Percentiles rank a stretch among this genome's conserved stretches.
Conservation (phyloP, 192 early-diverging fungal genomes). For the Coemansia guatemalensis region DNA sequence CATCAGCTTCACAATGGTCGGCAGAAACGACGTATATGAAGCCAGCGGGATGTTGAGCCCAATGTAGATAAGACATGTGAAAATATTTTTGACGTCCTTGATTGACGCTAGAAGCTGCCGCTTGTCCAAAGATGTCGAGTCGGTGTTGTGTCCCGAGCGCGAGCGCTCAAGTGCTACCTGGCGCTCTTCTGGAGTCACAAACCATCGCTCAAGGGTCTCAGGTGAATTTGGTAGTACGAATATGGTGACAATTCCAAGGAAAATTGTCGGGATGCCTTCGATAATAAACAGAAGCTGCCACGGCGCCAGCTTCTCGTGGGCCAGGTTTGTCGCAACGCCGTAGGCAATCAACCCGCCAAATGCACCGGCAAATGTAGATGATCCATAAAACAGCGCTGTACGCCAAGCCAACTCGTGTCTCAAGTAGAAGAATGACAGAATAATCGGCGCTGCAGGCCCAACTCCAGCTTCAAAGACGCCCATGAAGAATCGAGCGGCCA, state of each 20-base stretch:
- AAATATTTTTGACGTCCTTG: slow-evolving; percentile 55
- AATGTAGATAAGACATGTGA: slow-evolving; percentile 63
- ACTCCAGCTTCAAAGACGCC: slow-evolving; percentile 68
- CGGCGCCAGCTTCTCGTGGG: slow-evolving; percentile 55
- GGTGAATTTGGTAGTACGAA: slow-evolving; percentile 60
- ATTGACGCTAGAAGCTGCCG: slow-evolving; percentile 52
- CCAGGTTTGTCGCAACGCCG: slow-evolving; percentile 58
- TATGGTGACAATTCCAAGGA: slow-evolving; percentile 57
- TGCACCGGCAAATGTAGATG: slow-evolving; percentile 71
- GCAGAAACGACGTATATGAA: slow-evolving; percentile 67
- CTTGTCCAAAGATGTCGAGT: slow-evolving; percentile 30
- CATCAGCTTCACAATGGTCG: slow-evolving; percentile 68
- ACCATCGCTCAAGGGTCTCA: slow-evolving; percentile 42
- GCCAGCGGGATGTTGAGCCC: slow-evolving; percentile 64
- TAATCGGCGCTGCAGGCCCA: slow-evolving; percentile 68
- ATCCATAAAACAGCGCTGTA: slow-evolving; percentile 65
- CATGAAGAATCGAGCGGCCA: slow-evolving; percentile 53
- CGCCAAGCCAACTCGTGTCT: slow-evolving; percentile 66
- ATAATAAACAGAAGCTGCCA: slow-evolving; percentile 78
- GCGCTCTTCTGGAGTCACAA: slow-evolving; percentile 55
- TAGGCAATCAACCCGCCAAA: slow-evolving; percentile 76
- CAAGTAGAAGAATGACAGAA: slow-evolving; percentile 72
- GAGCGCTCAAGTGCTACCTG: slow-evolving; percentile 57
- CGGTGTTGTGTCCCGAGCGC: slow-evolving; percentile 42
- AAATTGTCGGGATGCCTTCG: slow-evolving; percentile 63